Conservation (phyloP, 345 rosid species). For the Excoecaria cochinchinensis region DNA sequence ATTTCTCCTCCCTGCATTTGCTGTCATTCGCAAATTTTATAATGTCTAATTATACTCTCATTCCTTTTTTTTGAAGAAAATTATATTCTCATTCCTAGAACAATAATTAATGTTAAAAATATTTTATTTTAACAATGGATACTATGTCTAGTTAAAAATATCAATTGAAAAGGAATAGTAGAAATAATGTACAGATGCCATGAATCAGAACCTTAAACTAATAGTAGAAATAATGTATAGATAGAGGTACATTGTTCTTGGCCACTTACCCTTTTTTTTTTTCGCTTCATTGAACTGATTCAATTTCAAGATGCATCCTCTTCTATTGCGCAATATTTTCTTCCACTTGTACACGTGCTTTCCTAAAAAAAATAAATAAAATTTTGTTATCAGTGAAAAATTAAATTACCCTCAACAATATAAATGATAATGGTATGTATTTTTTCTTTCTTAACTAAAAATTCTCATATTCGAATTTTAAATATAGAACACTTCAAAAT, state of each 20-base stretch:
- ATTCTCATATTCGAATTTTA: too few species aligned
- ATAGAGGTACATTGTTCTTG: conserved; percentile 23
- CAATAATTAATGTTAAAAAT: neutral
- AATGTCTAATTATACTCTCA: neutral
- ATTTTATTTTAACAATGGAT: too few species aligned
- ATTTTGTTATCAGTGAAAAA: too few species aligned
- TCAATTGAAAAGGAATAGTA: too few species aligned
- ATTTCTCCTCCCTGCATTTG: neutral
- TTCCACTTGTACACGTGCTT: neutral
- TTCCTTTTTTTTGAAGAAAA: too few species aligned
- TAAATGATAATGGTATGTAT: too few species aligned
- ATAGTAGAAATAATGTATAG: neutral
- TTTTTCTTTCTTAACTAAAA: too few species aligned
- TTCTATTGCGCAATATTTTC: neutral
- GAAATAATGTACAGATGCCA: neutral
- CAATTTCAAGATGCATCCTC: neutral
- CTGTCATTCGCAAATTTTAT: neutral
- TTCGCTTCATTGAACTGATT: conserved; percentile 2
- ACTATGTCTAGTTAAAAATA: too few species aligned
- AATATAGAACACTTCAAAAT: too few species aligned
- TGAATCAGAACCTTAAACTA: neutral
- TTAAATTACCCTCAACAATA: too few species aligned
- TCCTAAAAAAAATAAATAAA: too few species aligned
- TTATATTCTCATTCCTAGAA: neutral
- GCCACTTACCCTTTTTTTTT: neutral